Conservation (phyloP, 768 basidiomycete genomes). For the Kwoniella heveanensis region DNA sequence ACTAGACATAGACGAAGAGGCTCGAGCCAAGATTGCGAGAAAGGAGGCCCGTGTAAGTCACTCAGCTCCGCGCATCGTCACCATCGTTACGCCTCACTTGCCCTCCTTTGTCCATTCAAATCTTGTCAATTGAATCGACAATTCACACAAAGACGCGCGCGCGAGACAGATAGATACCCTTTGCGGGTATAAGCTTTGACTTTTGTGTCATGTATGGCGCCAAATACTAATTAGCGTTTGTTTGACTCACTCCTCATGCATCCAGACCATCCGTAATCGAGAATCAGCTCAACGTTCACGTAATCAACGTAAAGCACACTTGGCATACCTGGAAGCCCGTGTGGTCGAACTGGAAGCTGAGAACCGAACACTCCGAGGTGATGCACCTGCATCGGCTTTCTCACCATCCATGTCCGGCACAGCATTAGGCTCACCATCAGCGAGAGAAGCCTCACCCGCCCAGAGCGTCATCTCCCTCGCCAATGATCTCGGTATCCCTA, state of each 20-base stretch:
- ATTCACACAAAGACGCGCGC: background rate
- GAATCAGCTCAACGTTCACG: constrained; percentile 92
- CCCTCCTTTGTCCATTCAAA: constrained; percentile 1
- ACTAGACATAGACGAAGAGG: constrained; percentile 24
- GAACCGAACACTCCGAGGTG: constrained; percentile 61
- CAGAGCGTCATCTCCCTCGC: constrained; percentile 32
- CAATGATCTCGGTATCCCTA: constrained; percentile 31
- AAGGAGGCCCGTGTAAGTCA: constrained; percentile 44
- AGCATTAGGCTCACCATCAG: background rate
- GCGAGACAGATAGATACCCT: background rate
- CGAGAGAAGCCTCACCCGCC: constrained; percentile 30
- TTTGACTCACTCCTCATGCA: constrained; percentile 40
- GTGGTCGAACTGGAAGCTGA: constrained; percentile 79
- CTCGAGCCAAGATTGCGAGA: constrained; percentile 34
- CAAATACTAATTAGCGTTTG: background rate
- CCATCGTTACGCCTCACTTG: background rate
- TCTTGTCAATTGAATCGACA: background rate
- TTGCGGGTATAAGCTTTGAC: background rate
- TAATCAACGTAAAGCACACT: constrained; percentile 85
- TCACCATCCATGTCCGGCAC: constrained; percentile 5
- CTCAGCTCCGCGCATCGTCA: background rate
- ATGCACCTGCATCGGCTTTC: background rate
- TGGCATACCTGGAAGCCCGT: constrained; percentile 66
- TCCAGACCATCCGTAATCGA: constrained; percentile 81
- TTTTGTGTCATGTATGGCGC: background rate